Conservation (phyloP, 441 rosid species). For the Adansonia madagascariensis region DNA sequence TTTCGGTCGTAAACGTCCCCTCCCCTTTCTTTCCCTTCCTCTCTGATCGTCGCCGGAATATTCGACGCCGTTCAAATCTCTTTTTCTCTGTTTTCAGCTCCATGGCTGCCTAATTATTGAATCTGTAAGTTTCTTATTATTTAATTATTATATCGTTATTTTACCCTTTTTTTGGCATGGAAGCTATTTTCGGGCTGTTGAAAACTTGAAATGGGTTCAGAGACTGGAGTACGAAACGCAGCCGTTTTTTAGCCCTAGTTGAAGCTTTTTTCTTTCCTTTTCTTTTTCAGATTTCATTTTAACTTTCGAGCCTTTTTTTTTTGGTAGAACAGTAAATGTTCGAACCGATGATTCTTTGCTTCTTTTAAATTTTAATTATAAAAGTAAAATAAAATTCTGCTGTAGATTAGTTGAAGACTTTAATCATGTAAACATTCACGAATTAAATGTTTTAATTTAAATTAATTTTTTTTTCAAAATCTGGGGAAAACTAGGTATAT, state of each 20-base stretch:
- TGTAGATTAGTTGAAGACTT: not conserved
- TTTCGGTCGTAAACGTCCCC: slow-evolving; percentile 37
- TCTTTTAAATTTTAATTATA: not conserved
- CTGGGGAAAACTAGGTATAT: not conserved
- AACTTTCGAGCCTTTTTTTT: not conserved
- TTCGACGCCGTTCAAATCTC: slow-evolving; percentile 9
- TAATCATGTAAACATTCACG: not conserved
- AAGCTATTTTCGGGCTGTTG: not conserved
- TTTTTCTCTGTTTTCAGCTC: slow-evolving; percentile 7
- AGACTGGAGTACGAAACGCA: not conserved
- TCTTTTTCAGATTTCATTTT: not conserved
- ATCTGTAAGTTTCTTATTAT: not conserved
- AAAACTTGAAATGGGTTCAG: not conserved
- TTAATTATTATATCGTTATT: not conserved
- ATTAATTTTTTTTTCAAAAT: not conserved
- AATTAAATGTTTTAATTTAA: not conserved
- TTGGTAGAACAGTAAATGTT: not conserved
- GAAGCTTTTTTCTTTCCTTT: not conserved
- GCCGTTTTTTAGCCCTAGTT: not conserved
- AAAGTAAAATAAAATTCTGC: not conserved
- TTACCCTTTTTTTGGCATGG: not conserved
- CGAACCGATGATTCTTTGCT: not conserved
- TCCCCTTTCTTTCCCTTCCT: slow-evolving; percentile 6
- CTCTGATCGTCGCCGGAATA: not conserved
- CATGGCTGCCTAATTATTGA: not conserved